These are phyloP conservation scores for Populus simonii DNA, from an alignment of 345 rosid species.

Conservation along the genomic window DNA sequence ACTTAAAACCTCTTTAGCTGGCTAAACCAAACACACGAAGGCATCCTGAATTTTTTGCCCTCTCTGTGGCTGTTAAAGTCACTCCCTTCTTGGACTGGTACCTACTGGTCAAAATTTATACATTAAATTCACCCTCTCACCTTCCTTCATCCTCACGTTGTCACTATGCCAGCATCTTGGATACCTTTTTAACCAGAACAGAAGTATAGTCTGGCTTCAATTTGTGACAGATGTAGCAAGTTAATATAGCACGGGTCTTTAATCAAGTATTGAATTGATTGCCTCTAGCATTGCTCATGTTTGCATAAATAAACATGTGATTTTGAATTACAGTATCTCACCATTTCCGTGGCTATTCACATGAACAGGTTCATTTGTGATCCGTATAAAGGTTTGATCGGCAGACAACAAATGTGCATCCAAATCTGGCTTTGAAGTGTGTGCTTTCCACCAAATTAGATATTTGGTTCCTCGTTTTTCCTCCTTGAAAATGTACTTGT, in stretches of 20 bases:
- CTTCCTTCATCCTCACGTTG: neutral
- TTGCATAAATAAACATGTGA: neutral
- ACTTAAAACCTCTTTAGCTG: neutral
- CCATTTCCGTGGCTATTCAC: neutral
- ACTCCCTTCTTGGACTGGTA: neutral
- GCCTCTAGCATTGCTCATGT: neutral
- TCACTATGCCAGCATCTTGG: neutral
- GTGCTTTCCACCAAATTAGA: neutral
- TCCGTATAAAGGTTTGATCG: slow-evolving; percentile 75
- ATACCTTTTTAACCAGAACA: neutral
- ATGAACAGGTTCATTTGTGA: slow-evolving; percentile 73
- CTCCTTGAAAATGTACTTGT: slow-evolving; percentile 1
- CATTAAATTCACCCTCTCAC: neutral
- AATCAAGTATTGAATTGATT: neutral
- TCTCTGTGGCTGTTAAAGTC: neutral
- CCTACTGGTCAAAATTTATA: neutral
- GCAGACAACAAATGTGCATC: neutral
- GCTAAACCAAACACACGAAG: neutral
- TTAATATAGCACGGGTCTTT: neutral
- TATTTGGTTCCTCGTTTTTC: neutral
- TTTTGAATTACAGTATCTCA: neutral
- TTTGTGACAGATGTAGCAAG: neutral
- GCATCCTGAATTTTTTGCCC: neutral
- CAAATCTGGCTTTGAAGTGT: neutral
- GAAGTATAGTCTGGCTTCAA: neutral